Base-by-base conservation (phyloP, 148 eudicot genomes). In the Rhododendron ferrugineum region DNA sequence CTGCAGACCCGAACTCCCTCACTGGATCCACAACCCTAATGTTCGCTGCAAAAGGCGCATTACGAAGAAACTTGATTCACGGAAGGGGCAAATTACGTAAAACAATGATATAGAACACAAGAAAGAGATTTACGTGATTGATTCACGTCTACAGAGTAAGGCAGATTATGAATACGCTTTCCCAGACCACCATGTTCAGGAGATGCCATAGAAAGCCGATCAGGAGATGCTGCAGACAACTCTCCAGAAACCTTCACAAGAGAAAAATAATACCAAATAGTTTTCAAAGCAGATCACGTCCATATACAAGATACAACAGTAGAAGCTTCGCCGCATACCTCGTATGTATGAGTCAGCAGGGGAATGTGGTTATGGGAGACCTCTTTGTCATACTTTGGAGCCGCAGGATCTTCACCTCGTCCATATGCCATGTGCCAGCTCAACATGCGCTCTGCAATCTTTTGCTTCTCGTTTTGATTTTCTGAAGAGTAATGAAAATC, bases 161-260 rank as follows among this genome's bases (percentile, higher is more conserved):
- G 87, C 28, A 87, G 86, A 4, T 86, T 50, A 86, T 88, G 87
- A 7, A 86, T 83, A 78, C 87, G 90, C 84, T 92, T 90, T 47
- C 79, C 90, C 37, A 85, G 90, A 85, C 88, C 90, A 74, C 81
- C 88, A 70, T 89, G 93, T 72, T 83, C 88, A 54, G 93, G 93
- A 87, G 94, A 93, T 7, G 92, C 89, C 89, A 92, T 87, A 14
- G 97, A 94, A 80, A 87, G 89, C 34, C 93, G 92, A 81, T 91
- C 95, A 74, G 95, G 97, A 46, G 97, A 94, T 81, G 97, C 95
- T 20, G 93, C 91, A 72, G 95, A 92, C 23, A 94, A 84, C 81
- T 94, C 97, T 82, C 97, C 97, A 78, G 97, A 94, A 84, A 89
- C 91, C 97, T 94, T 68, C 36, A 47, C 3, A 77, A 58, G 64